phyloP scores from a whole-genome alignment of 768 basidiomycete species.

The Hericium erinaceus region DNA sequence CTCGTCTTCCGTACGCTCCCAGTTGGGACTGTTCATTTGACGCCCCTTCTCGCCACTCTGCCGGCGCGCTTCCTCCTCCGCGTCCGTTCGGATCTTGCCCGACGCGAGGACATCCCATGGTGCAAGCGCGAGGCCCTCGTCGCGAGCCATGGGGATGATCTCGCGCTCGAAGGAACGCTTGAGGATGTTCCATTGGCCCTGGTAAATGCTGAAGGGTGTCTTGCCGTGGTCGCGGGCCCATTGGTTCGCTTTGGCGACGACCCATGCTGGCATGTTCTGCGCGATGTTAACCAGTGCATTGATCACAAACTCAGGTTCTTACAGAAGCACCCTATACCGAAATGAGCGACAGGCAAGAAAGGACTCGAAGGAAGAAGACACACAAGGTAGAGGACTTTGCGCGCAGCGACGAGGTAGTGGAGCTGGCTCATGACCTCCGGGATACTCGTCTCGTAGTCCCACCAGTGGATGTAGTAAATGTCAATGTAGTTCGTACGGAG shows the following conservation, averaged over 20 bases:
- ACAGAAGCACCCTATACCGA: neutral
- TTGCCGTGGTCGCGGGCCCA: constrained; percentile 29
- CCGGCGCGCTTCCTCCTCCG: constrained; percentile 23
- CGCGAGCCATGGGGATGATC: constrained; percentile 27
- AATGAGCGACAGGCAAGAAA: neutral
- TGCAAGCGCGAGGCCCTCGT: constrained; percentile 25
- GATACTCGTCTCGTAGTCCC: constrained; percentile 33
- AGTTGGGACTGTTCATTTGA: neutral
- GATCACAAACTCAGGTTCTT: neutral
- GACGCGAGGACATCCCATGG: constrained; percentile 32
- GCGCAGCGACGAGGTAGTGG: constrained; percentile 28
- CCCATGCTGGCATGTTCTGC: constrained; percentile 27
- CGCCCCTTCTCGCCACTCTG: constrained; percentile 28
- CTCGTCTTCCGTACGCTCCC: neutral
- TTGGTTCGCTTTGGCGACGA: constrained; percentile 28
- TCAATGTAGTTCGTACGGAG: constrained; percentile 27
- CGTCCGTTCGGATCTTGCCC: constrained; percentile 30
- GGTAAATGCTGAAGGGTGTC: constrained; percentile 35
- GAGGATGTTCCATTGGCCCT: constrained; percentile 26
- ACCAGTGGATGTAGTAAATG: constrained; percentile 24
- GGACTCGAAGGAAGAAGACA: neutral
- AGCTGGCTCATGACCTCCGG: constrained; percentile 34
- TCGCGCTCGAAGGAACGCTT: constrained; percentile 34
- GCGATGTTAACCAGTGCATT: neutral
- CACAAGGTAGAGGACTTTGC: constrained; percentile 31